These are phyloP conservation scores for Pseudozyma tsukubaensis DNA, from an alignment of 1,284 basidiomycete genomes.

Conservation along the genomic window DNA sequence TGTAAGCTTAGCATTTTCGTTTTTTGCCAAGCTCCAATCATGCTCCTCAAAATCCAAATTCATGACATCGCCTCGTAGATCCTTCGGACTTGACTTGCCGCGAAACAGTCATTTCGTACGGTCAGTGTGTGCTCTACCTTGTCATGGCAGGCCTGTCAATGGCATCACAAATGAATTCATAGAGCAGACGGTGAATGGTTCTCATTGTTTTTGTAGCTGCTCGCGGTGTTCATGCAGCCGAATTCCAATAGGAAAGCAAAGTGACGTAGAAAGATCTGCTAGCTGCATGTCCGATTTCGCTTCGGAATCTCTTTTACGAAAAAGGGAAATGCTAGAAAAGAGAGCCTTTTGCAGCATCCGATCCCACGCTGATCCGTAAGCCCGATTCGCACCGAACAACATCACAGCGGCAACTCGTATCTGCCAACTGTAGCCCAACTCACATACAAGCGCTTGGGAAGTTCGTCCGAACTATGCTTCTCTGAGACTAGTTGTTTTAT, in stretches of 20 bases:
- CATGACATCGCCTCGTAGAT: no score
- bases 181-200: no score
- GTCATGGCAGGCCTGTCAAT: no score
- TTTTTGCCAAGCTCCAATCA: background rate
- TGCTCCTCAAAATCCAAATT: background rate
- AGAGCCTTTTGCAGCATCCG: background rate
- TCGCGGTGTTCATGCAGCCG: background rate
- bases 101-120: no score
- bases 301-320: background rate
- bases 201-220: background rate
- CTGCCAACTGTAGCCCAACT: no score
- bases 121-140: no score
- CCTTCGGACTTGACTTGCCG: no score
- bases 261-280: constrained; percentile 43
- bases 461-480: background rate
- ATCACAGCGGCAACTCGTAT: no score
- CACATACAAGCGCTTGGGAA: no score
- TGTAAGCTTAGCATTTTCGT: background rate
- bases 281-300: constrained; percentile 17
- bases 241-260: background rate
- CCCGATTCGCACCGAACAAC: background rate
- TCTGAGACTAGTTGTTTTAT: no score
- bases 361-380: background rate
- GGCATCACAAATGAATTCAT: no score
- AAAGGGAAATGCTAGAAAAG: no score